Base-by-base conservation (phyloP, 2,329 filamentous ascomycete species). In the Basipetospora sp. region DNA sequence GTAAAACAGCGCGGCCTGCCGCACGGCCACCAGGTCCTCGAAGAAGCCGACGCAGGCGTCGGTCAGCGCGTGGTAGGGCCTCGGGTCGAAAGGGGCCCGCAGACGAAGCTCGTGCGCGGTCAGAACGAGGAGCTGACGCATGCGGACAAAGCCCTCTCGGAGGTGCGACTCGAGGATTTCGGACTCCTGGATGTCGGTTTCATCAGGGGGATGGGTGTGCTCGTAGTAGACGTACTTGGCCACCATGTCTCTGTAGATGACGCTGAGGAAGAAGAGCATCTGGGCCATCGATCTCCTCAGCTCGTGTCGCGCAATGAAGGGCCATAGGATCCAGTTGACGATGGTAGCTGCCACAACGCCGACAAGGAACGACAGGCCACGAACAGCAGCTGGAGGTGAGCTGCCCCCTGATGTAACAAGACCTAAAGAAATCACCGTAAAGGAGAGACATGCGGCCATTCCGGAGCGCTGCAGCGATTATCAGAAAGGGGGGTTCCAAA, bases 271-370 rank as follows among this genome's bases (percentile, higher is more conserved):
- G 34, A 73, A 67, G 44, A 75, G 56, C 67, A 71, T 74, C 2
- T 62, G 57, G 1, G 69, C 68, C 2, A 73, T 49, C 0, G 67
- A 69, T 41, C 65, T 67, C 16, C 71, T 56, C 11, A 76, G 58
- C 48, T 74, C 71, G 45, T 74, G 70, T 10, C 71, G 59, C 9
- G 71, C 71, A 4, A 75, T 61, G 43, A 76, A 76, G 3, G 71
- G 71, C 71, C 71, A 76, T 3, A 76, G 53, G 10, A 71, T 47
- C 70, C 69, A 75, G 44, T 74, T 75, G 11, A 74, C 62, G 1
- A 71, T 43, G 9, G 74, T 58, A 1, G 71, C 68, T 2, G 64
- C 59, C 1, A 68, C 56, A 3, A 71, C 64, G 2, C 71, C 71
- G 16, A 72, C 50, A 3, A 73, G 54, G 42, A 76, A 66, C 0